Evolutionary conservation across 306 rosid genomes (phyloP).

Genomic region (Quercus rubra): DNA sequence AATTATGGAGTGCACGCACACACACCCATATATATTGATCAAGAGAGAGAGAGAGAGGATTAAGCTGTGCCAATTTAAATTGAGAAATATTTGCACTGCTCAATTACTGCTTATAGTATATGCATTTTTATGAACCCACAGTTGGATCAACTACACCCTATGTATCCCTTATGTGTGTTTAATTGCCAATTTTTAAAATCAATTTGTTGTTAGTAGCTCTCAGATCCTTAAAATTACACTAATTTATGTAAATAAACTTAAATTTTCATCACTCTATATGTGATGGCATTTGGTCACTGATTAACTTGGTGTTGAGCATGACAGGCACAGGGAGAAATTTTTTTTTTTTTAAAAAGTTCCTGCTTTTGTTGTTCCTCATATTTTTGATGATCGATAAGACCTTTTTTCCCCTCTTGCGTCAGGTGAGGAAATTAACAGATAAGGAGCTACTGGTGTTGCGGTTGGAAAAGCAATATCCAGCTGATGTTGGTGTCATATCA

Average conservation of each 20-base stretch:
- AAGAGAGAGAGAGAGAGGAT: background rate
- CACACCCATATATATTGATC: background rate
- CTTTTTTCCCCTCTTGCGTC: slow-evolving; percentile 16
- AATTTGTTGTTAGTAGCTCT: background rate
- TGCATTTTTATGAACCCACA: background rate
- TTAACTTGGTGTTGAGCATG: background rate
- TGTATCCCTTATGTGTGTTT: background rate
- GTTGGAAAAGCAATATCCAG: slow-evolving; percentile 81
- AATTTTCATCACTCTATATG: background rate
- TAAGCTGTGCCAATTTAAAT: background rate
- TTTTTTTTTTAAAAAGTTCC: background rate
- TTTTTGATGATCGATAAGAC: background rate
- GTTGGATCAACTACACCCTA: background rate
- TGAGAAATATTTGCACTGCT: background rate
- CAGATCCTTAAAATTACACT: background rate
- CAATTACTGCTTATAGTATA: background rate
- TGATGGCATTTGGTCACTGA: background rate
- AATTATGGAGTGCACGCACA: background rate
- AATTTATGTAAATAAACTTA: background rate
- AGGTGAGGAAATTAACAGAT: slow-evolving; percentile 76
- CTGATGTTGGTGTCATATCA: slow-evolving; percentile 77
- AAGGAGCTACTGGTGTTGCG: slow-evolving; percentile 73
- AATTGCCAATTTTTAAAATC: background rate
- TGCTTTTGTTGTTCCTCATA: background rate
- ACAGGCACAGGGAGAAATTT: background rate